Conservation (phyloP, 2,329 filamentous ascomycete genomes). For the Phyllachora maydis region DNA sequence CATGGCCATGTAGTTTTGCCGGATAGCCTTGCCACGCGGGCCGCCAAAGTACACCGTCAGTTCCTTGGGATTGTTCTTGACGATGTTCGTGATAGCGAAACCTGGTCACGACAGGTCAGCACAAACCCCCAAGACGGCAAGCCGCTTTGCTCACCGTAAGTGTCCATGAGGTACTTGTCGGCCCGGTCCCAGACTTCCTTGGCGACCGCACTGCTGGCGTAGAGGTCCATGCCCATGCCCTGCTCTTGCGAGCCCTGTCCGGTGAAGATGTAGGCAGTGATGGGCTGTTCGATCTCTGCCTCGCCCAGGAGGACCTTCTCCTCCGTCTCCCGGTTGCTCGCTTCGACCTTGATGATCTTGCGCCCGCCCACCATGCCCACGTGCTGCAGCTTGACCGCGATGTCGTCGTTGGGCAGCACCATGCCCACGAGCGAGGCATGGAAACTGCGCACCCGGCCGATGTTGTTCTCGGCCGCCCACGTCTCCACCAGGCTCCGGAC, state of each 20-base stretch:
- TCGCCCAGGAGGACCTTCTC: constrained; percentile 92
- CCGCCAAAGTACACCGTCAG: constrained; percentile 97
- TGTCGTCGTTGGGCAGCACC: constrained; percentile 91
- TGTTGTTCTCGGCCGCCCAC: constrained; percentile 97
- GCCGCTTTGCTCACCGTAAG: constrained; percentile 51
- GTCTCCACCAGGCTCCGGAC: constrained; percentile 93
- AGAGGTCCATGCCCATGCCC: constrained; percentile 99
- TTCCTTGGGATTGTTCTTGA: constrained; percentile 98
- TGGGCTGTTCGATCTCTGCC: constrained; percentile 93
- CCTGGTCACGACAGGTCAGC: constrained; percentile 20
- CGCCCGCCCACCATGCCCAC: constrained; percentile 94
- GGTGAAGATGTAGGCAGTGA: constrained; percentile 93
- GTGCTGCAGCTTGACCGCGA: constrained; percentile 89
- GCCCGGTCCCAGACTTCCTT: constrained; percentile 96
- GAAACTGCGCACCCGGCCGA: constrained; percentile 93
- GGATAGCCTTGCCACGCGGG: constrained; percentile 87
- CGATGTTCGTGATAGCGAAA: constrained; percentile 95
- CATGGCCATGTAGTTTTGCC: constrained; percentile 99
- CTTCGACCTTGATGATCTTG: constrained; percentile 98
- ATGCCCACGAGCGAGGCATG: constrained; percentile 94
- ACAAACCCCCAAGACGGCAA: background rate
- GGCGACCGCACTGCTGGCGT: constrained; percentile 79
- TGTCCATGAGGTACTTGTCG: constrained; percentile 95
- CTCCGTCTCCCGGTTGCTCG: constrained; percentile 84
- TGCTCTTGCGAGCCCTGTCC: constrained; percentile 97